phyloP scores from a whole-genome alignment of 257 asterid species.

The Lithospermum erythrorhizon region DNA sequence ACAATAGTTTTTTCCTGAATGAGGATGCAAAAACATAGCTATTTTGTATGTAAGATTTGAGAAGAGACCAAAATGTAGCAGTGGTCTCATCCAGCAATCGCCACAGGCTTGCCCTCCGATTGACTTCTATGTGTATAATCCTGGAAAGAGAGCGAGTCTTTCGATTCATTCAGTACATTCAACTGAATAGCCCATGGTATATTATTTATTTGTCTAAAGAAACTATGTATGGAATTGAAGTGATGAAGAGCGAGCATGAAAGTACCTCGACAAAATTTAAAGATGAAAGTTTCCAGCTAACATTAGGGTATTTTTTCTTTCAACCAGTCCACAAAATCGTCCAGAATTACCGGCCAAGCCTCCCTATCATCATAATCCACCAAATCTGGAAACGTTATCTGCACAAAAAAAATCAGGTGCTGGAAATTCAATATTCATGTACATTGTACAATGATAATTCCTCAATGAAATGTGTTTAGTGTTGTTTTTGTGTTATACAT shows the following conservation, averaged over 20 bases:
- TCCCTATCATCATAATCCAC: slow-evolving; percentile 21
- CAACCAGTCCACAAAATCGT: slow-evolving; percentile 35
- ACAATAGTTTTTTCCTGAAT: neutral
- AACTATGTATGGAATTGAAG: neutral
- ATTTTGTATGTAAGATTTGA: neutral
- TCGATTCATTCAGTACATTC: neutral
- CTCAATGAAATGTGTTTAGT: no score
- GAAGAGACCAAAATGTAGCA: neutral
- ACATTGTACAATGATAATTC: neutral
- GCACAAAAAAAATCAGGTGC: slow-evolving; percentile 1
- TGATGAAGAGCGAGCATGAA: neutral
- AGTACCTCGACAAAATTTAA: slow-evolving; percentile 12
- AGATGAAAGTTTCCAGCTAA: neutral
- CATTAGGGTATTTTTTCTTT: slow-evolving; percentile 15
- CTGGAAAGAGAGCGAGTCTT: neutral
- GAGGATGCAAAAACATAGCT: neutral
- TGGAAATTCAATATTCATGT: neutral
- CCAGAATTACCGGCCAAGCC: slow-evolving; percentile 39
- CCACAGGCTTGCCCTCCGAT: neutral
- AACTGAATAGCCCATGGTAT: no score
- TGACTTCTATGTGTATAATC: neutral
- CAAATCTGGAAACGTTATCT: slow-evolving; percentile 32
- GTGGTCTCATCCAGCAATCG: neutral
- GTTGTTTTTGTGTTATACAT: neutral
- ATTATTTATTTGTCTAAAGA: no score